Evolutionary conservation across 345 rosid genomes (phyloP).

Genomic region (Jatropha curcas): DNA sequence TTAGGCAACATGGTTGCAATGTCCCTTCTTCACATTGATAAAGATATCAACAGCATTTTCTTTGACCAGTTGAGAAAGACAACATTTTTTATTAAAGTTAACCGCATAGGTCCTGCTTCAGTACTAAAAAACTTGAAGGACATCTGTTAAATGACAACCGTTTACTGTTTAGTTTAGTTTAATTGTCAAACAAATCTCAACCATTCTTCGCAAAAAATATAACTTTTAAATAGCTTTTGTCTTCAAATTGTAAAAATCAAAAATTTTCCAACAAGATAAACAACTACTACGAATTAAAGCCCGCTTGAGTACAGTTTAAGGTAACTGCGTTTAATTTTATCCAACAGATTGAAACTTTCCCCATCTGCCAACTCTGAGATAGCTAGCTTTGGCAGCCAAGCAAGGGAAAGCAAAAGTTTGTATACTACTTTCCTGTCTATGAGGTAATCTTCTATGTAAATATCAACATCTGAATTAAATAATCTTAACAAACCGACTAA

Average conservation of each 20-base stretch:
- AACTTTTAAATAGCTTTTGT: not conserved
- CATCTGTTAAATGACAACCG: not conserved
- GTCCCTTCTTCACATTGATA: not conserved
- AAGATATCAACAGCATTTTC: not conserved
- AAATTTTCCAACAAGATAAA: not conserved
- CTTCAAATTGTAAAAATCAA: too few relatives aligned
- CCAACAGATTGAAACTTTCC: too few relatives aligned
- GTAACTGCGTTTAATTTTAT: not conserved
- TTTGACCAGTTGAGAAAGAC: not conserved
- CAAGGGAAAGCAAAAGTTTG: not conserved
- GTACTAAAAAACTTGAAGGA: not conserved
- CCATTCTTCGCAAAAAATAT: not conserved
- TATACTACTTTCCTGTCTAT: too few relatives aligned
- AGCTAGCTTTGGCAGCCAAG: slow-evolving; percentile 3
- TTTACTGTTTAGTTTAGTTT: too few relatives aligned
- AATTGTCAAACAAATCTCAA: too few relatives aligned
- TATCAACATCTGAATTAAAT: too few relatives aligned
- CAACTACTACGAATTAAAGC: not conserved
- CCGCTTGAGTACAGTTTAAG: not conserved
- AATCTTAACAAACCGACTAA: not conserved
- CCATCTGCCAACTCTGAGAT: not conserved
- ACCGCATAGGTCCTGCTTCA: not conserved
- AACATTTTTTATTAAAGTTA: not conserved
- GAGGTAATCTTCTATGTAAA: too few relatives aligned
- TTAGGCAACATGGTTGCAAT: not conserved